Evolutionary conservation across 192 early-diverging fungal genomes (phyloP).

Genomic region (Phlyctochytrium bullatum): DNA sequence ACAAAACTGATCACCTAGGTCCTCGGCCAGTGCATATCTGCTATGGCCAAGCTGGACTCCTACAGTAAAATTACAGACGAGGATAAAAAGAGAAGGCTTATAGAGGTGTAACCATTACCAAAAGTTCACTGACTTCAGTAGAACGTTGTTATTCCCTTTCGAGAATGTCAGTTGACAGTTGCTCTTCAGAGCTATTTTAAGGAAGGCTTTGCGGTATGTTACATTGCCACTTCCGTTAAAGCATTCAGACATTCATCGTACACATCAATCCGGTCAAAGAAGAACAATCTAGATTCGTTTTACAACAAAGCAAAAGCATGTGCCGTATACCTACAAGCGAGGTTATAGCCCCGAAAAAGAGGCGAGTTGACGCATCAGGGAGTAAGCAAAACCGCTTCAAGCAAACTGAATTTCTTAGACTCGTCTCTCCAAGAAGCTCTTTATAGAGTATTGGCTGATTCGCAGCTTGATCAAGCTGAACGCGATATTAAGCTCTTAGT

Average conservation of each 20-base stretch:
- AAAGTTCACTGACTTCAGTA: not conserved
- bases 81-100: not conserved
- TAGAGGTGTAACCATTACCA: not conserved
- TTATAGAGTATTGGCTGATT: too few species aligned
- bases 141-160: conserved; percentile 9
- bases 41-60: conserved; percentile 10
- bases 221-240: too few species aligned
- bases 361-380: not conserved
- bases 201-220: conserved; percentile 8
- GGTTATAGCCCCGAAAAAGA: not conserved
- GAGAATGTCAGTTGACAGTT: conserved; percentile 21
- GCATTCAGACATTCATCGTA: conserved; percentile 11
- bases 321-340: conserved; percentile 14
- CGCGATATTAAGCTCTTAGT: not conserved
- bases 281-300: conserved; percentile 20
- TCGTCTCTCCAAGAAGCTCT: not conserved
- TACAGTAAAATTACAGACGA: not conserved
- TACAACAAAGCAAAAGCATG: conserved; percentile 18
- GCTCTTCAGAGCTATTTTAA: conserved; percentile 14
- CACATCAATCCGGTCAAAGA: conserved; percentile 24
- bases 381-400: not conserved
- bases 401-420: not conserved
- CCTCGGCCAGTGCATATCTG: conserved; percentile 18
- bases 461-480: not conserved
- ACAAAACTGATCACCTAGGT: not conserved